Conservation (phyloP, 2,329 filamentous ascomycete species). For the Ploettnerulaceae sp. region DNA sequence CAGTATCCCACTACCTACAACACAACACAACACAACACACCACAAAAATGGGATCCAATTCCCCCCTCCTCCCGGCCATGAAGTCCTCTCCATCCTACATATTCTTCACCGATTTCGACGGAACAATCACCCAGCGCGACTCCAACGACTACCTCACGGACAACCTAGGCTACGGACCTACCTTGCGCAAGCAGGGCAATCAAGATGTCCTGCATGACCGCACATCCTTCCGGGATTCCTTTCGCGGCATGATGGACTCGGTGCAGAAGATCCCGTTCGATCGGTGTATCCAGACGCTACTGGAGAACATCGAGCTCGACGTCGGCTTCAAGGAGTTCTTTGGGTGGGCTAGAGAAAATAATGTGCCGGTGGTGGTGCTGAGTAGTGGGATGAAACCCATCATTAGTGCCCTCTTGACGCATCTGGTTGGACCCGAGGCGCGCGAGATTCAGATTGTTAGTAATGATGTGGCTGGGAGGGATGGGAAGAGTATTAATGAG, state of each 20-base stretch:
- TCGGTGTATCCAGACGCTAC: conserved; percentile 73
- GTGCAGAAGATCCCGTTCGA: conserved; percentile 75
- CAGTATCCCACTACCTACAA: not conserved
- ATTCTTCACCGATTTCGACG: conserved; percentile 99
- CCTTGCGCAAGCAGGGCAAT: conserved; percentile 68
- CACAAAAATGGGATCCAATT: conserved; percentile 27
- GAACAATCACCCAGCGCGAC: conserved; percentile 77
- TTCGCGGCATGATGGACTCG: conserved; percentile 88
- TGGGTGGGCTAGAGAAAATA: conserved; percentile 71
- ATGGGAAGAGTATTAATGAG: conserved; percentile 71
- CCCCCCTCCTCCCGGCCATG: conserved; percentile 49
- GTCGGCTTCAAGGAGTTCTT: conserved; percentile 86
- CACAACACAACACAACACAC: not conserved
- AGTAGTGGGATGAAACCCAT: conserved; percentile 91
- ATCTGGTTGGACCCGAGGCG: conserved; percentile 70
- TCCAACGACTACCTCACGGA: conserved; percentile 75
- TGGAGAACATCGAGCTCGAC: conserved; percentile 82
- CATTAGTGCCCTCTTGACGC: conserved; percentile 76
- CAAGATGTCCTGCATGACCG: conserved; percentile 67
- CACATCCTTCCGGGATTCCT: conserved; percentile 76
- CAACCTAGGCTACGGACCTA: conserved; percentile 77
- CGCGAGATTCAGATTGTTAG: conserved; percentile 83
- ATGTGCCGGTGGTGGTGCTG: conserved; percentile 87
- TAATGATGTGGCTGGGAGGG: conserved; percentile 66
- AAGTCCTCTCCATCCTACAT: conserved; percentile 77